These are phyloP conservation scores for Rubia peregrina DNA, from an alignment of 305 asterid species.

Conservation along the genomic window DNA sequence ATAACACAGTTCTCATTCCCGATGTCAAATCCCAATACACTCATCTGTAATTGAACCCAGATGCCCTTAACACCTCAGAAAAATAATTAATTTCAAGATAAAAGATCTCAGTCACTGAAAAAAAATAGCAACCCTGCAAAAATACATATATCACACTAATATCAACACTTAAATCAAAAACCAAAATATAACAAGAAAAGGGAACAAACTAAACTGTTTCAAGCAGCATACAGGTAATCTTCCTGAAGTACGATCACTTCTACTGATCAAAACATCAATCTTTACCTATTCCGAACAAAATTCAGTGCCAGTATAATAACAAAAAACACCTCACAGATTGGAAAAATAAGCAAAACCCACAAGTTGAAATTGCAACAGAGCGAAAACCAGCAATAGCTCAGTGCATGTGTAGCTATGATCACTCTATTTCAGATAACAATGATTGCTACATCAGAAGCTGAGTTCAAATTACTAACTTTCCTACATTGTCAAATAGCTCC, in stretches of 20 bases:
- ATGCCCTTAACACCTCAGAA: constrained; percentile 6
- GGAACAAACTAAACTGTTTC: background rate
- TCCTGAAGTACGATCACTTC: background rate
- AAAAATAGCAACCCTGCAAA: constrained; percentile 11
- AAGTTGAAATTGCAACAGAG: background rate
- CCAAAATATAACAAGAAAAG: background rate
- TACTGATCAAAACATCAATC: background rate
- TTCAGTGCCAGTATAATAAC: constrained; percentile 10
- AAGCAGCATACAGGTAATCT: background rate
- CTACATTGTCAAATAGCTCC: background rate
- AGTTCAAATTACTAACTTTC: background rate
- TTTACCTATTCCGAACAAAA: background rate
- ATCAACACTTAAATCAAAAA: background rate
- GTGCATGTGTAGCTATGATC: background rate
- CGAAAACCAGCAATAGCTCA: background rate
- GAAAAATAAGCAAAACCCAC: background rate
- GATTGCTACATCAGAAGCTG: background rate
- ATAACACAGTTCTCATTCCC: constrained; percentile 95
- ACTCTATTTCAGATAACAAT: background rate
- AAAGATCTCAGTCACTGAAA: constrained; percentile 11
- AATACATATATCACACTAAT: background rate
- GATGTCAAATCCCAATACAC: constrained; percentile 81
- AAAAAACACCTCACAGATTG: constrained; percentile 7
- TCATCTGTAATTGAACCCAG: constrained; percentile 47
- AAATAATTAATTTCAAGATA: background rate